Percentiles rank a stretch among this genome's conserved stretches.
phyloP scores from a whole-genome alignment of 1,284 basidiomycete species.

The Flammula alnicola region DNA sequence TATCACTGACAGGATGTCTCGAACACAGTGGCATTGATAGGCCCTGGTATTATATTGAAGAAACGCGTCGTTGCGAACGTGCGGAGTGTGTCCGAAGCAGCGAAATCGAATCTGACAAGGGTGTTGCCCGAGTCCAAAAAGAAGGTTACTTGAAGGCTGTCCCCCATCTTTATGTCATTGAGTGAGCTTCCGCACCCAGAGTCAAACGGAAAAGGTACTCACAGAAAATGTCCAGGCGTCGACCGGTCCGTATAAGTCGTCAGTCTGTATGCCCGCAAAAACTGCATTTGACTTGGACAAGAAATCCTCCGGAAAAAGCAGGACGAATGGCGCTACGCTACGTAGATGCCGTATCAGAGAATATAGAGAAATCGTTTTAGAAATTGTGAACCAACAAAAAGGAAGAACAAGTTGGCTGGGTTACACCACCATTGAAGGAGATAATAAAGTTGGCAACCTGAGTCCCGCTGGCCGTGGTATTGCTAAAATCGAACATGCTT shows the following conservation, averaged over 20 bases:
- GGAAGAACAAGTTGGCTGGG: constrained; percentile 25
- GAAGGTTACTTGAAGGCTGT: constrained; percentile 25
- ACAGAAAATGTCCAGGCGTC: constrained; percentile 26
- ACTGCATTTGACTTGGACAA: constrained; percentile 81
- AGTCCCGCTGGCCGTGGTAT: constrained; percentile 29
- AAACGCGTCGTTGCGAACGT: constrained; percentile 31
- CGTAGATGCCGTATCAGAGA: no score
- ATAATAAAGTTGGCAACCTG: constrained; percentile 27
- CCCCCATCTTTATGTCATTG: constrained; percentile 17
- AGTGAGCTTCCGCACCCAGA: no score
- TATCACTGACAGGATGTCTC: constrained; percentile 22
- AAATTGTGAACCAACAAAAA: constrained; percentile 27
- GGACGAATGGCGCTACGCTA: constrained; percentile 27
- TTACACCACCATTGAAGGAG: constrained; percentile 24
- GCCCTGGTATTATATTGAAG: constrained; percentile 28
- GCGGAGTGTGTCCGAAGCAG: constrained; percentile 24
- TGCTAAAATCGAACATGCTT: constrained; percentile 31
- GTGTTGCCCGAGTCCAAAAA: constrained; percentile 29
- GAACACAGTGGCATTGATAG: constrained; percentile 26
- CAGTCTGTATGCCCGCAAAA: constrained; percentile 27
- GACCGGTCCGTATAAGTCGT: constrained; percentile 30
- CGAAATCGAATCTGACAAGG: constrained; percentile 30
- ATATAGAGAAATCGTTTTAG: no score
- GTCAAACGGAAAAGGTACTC: neutral
- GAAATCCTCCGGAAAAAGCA: constrained; percentile 82